A percentile compares a stretch with the other conserved stretches of the same genome.
Evolutionary conservation across 1,284 basidiomycete species (phyloP).

Genomic region (Leccinum subfulvum): DNA sequence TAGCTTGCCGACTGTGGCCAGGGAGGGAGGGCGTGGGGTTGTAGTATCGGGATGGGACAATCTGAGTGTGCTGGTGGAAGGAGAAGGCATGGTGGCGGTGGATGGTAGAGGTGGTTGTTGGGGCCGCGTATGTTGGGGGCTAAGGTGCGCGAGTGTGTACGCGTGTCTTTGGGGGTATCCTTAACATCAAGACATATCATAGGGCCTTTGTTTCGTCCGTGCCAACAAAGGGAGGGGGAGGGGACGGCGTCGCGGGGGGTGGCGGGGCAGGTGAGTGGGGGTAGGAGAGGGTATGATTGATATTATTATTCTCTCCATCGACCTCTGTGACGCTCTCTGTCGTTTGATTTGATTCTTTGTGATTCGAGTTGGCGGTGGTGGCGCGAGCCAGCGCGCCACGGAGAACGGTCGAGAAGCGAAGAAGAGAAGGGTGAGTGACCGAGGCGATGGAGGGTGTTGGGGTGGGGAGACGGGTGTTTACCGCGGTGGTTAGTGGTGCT

Average conservation of each 20-base stretch:
- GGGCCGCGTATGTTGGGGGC: constrained; percentile 8
- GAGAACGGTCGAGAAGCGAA: constrained; percentile 26
- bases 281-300: neutral
- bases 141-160: constrained; percentile 56
- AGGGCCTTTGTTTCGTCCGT: constrained; percentile 37
- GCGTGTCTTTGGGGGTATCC: constrained; percentile 66
- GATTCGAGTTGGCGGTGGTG: constrained; percentile 20
- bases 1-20: constrained; percentile 41
- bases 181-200: constrained; percentile 45
- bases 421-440: constrained; percentile 29
- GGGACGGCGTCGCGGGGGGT: constrained; percentile 27
- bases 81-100: constrained; percentile 1
- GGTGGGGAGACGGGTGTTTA: constrained; percentile 43
- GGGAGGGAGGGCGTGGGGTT: constrained; percentile 29
- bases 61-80: constrained; percentile 1
- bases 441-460: constrained; percentile 50
- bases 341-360: constrained; percentile 14
- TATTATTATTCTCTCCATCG: neutral
- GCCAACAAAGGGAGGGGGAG: constrained; percentile 15
- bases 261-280: constrained; percentile 10
- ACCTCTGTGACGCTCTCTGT: constrained; percentile 11
- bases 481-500: constrained; percentile 6
- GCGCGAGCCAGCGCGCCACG: constrained; percentile 23
- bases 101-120: constrained; percentile 16
- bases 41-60: constrained; percentile 1